These are phyloP conservation scores for Globisporangium megalacanthum DNA, from an alignment of 352 stramenopile species.

Conservation along the genomic window DNA sequence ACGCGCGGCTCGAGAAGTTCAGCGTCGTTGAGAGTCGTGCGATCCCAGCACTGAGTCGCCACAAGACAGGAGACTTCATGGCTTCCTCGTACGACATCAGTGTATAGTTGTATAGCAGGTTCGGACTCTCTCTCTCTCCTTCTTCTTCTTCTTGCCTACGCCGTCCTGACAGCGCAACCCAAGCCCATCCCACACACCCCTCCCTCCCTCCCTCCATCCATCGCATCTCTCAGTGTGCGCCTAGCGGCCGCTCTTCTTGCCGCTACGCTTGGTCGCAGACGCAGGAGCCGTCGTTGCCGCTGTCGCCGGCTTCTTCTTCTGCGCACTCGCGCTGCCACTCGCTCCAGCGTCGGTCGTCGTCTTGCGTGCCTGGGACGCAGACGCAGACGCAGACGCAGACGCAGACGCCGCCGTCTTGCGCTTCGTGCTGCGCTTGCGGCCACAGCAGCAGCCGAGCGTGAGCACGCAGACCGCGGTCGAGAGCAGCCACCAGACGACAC, in stretches of 20 bases:
- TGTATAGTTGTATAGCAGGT: neutral
- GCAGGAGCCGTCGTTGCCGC: neutral
- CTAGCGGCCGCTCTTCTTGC: slow-evolving; percentile 13
- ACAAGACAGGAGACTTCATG: no score
- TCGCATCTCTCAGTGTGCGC: no score
- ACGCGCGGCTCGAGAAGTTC: slow-evolving; percentile 3
- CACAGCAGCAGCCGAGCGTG: slow-evolving; percentile 58
- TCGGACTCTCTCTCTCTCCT: no score
- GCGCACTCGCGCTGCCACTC: slow-evolving; percentile 4
- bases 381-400: slow-evolving; percentile 2
- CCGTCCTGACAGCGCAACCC: no score
- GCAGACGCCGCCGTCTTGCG: slow-evolving; percentile 25
- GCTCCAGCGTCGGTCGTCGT: slow-evolving; percentile 3
- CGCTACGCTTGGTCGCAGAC: slow-evolving; percentile 9
- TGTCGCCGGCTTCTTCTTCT: slow-evolving; percentile 4
- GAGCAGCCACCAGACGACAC: slow-evolving; percentile 51
- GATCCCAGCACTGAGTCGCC: neutral
- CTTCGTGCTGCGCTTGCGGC: slow-evolving; percentile 32
- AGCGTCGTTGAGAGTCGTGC: slow-evolving; percentile 4
- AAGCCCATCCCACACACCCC: no score
- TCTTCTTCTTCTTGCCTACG: no score
- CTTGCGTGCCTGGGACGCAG: slow-evolving; percentile 10
- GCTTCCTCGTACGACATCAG: slow-evolving; percentile 1
- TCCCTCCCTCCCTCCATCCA: no score
- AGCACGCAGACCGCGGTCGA: slow-evolving; percentile 41